A percentile compares a stretch with the other conserved stretches of the same genome.
phyloP scores from a whole-genome alignment of 2,329 filamentous ascomycete species.

The Fusarium buxicola region DNA sequence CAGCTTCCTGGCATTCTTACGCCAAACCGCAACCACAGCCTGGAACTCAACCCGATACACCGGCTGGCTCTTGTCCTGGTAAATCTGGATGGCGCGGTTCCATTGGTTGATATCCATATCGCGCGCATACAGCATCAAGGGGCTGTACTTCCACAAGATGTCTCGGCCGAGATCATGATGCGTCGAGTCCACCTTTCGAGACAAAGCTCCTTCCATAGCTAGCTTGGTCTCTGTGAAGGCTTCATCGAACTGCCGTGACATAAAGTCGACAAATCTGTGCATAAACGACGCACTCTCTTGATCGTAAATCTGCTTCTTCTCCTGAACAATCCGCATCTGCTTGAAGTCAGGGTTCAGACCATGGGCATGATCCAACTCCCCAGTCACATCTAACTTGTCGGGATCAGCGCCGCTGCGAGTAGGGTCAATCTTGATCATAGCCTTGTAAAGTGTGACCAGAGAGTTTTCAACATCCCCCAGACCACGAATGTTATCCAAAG shows the following conservation, averaged over 20 bases:
- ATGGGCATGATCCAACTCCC: slow-evolving; percentile 55
- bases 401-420: slow-evolving; percentile 69
- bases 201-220: slow-evolving; percentile 69
- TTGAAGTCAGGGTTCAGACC: slow-evolving; percentile 80
- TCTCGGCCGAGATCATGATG: slow-evolving; percentile 79
- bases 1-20: slow-evolving; percentile 79
- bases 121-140: slow-evolving; percentile 86
- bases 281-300: slow-evolving; percentile 82
- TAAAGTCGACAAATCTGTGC: slow-evolving; percentile 81
- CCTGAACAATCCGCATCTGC: slow-evolving; percentile 92
- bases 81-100: slow-evolving; percentile 81
- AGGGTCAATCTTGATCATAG: slow-evolving; percentile 93
- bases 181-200: slow-evolving; percentile 75
- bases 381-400: slow-evolving; percentile 61
- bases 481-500: slow-evolving; percentile 76
- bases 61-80: slow-evolving; percentile 79
- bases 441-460: slow-evolving; percentile 86
- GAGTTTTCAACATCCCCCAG: slow-evolving; percentile 82
- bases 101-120: slow-evolving; percentile 87
- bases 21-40: slow-evolving; percentile 82
- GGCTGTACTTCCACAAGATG: slow-evolving; percentile 87
- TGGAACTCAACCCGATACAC: slow-evolving; percentile 87
- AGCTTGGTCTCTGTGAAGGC: slow-evolving; percentile 77
- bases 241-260: slow-evolving; percentile 82
- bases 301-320: slow-evolving; percentile 92